phyloP scores from a whole-genome alignment of 345 rosid species.

The Eucalyptus microcorys region DNA sequence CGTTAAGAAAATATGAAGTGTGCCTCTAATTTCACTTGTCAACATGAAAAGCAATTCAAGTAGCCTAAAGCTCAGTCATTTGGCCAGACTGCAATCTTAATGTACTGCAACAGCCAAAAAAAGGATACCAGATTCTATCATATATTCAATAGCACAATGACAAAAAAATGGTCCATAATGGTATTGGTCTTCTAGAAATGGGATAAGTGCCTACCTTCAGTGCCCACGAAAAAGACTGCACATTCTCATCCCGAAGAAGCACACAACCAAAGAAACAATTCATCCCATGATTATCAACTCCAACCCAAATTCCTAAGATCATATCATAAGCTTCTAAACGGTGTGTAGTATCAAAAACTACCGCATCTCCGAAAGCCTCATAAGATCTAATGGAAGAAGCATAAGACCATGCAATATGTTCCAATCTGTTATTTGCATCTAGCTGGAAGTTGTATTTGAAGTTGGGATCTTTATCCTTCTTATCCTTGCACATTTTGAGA shows the following conservation, averaged over 20 bases:
- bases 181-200: background rate
- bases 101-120: background rate
- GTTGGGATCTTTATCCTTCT: conserved; percentile 34
- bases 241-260: conserved; percentile 43
- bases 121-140: background rate
- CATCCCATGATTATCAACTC: conserved; percentile 47
- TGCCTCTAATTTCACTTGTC: background rate
- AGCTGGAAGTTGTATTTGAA: conserved; percentile 39
- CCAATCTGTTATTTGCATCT: conserved; percentile 38
- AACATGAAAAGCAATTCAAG: background rate
- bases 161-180: background rate
- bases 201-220: conserved; percentile 26
- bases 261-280: conserved; percentile 35
- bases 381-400: conserved; percentile 33
- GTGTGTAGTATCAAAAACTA: conserved; percentile 41
- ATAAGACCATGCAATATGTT: conserved; percentile 49
- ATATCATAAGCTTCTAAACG: conserved; percentile 44
- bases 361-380: conserved; percentile 43
- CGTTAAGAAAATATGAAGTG: background rate
- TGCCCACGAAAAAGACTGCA: conserved; percentile 54
- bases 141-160: background rate
- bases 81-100: background rate
- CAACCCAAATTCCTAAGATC: conserved; percentile 48
- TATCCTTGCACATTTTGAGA: conserved; percentile 41
- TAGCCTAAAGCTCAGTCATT: background rate